A percentile compares a stretch with the other conserved stretches of the same genome.
Evolutionary conservation across 208 protist species (phyloP).

Genomic region (Giardia muris): DNA sequence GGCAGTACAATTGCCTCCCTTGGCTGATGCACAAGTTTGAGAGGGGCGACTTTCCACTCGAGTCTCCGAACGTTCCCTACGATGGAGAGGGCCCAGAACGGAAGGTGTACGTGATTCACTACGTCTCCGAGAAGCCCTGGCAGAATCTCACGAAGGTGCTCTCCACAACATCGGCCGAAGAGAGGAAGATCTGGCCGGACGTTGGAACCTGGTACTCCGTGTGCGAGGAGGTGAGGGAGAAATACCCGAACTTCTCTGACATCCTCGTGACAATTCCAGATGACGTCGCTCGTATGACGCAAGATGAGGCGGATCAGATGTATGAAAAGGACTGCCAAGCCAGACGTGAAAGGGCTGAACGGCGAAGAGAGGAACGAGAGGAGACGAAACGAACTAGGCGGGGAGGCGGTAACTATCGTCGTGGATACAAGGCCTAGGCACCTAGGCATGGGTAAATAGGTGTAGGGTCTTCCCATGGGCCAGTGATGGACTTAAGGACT

Average conservation of each 20-base stretch:
- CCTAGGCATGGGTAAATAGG: too few species aligned
- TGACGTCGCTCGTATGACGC: neutral
- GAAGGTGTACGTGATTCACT: conserved; percentile 14
- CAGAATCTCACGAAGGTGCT: neutral
- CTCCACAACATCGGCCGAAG: neutral
- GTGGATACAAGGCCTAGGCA: too few species aligned
- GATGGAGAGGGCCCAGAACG: neutral
- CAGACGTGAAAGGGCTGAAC: too few species aligned
- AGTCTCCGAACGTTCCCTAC: neutral
- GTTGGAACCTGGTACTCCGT: neutral
- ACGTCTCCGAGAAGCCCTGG: conserved; percentile 21
- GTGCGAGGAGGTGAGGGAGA: neutral
- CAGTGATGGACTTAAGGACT: too few species aligned
- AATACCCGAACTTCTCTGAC: neutral
- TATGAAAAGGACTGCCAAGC: neutral
- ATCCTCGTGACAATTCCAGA: neutral
- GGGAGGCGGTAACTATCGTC: too few species aligned
- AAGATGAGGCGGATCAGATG: neutral
- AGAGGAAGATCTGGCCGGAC: neutral
- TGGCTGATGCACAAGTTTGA: conserved; percentile 7
- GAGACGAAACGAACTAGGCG: too few species aligned
- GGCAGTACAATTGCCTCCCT: conserved; percentile 13
- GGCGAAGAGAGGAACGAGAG: too few species aligned
- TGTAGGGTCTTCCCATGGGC: too few species aligned
- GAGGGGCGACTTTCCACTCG: neutral